Percentiles rank a stretch among this genome's conserved stretches.
phyloP scores from a whole-genome alignment of 352 stramenopile species.

The Phytophthora meadii region DNA sequence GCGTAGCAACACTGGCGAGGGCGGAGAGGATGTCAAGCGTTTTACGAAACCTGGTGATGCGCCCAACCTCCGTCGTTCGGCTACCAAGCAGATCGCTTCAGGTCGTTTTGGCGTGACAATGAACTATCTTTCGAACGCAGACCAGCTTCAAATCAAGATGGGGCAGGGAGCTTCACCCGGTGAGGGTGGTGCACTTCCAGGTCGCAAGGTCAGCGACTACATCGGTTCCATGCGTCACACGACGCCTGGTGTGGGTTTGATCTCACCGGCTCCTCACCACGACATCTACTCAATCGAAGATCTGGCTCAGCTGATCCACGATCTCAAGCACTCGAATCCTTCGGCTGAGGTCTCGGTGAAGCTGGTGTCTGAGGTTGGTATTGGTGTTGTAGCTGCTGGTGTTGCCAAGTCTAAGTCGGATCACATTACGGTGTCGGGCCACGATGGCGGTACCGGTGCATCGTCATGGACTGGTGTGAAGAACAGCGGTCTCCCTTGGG shows the following conservation, averaged over 20 bases:
- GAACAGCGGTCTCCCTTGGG: conserved; percentile 95
- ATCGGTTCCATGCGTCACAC: conserved; percentile 96
- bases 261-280: conserved; percentile 96
- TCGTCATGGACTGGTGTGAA: conserved; percentile 96
- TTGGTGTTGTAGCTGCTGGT: conserved; percentile 95
- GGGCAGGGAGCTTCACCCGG: conserved; percentile 97
- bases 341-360: conserved; percentile 95
- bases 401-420: conserved; percentile 93
- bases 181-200: conserved; percentile 96
- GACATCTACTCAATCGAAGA: conserved; percentile 99
- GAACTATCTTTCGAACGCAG: conserved; percentile 97
- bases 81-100: conserved; percentile 96
- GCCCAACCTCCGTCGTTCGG: conserved; percentile 79
- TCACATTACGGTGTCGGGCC: conserved; percentile 95
- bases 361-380: conserved; percentile 96
- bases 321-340: conserved; percentile 97
- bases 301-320: conserved; percentile 97
- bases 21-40: conserved; percentile 92
- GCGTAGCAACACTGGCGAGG: conserved; percentile 96
- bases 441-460: conserved; percentile 96
- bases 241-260: conserved; percentile 95
- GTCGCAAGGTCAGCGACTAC: conserved; percentile 97
- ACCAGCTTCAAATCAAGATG: conserved; percentile 99
- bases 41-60: conserved; percentile 58
- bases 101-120: conserved; percentile 97